These are phyloP conservation scores for Cucurbita pepo DNA, from an alignment of 306 rosid genomes.

Conservation along the genomic window DNA sequence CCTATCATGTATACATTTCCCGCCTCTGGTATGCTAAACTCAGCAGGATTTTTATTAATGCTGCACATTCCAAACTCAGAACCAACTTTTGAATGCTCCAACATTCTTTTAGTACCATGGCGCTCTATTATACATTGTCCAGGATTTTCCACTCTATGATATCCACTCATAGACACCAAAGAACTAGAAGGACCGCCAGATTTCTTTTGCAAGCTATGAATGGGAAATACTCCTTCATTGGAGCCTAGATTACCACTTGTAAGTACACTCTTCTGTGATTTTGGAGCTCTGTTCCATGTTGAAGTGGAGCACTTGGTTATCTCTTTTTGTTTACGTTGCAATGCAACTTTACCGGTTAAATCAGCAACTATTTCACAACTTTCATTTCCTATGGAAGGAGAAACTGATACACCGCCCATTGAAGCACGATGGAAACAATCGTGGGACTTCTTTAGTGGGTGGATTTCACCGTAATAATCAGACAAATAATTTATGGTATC, in stretches of 20 bases:
- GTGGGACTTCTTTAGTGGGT: conserved; percentile 34
- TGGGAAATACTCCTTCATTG: conserved; percentile 16
- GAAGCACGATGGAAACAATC: conserved; percentile 39
- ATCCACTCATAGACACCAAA: conserved; percentile 21
- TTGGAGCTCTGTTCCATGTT: conserved; percentile 27
- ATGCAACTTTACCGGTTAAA: conserved; percentile 29
- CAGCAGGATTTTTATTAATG: conserved; percentile 81
- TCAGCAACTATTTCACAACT: conserved; percentile 23
- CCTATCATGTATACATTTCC: conserved; percentile 73
- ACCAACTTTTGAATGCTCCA: conserved; percentile 24
- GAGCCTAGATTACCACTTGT: conserved; percentile 18
- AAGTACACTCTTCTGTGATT: conserved; percentile 12
- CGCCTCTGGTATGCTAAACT: conserved; percentile 45
- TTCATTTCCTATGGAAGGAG: conserved; percentile 33
- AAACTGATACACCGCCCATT: conserved; percentile 32
- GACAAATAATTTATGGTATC: conserved; percentile 29
- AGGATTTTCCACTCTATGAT: conserved; percentile 24
- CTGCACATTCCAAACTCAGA: conserved; percentile 29
- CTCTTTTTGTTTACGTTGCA: conserved; percentile 42
- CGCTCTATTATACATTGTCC: conserved; percentile 18
- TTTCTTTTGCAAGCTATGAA: conserved; percentile 11
- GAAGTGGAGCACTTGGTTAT: conserved; percentile 29
- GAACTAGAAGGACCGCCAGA: conserved; percentile 13
- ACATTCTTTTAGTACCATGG: conserved; percentile 19
- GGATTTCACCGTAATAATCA: conserved; percentile 28